These are phyloP conservation scores for Apium graveolens DNA, from an alignment of 129 eudicot species.

Conservation along the genomic window DNA sequence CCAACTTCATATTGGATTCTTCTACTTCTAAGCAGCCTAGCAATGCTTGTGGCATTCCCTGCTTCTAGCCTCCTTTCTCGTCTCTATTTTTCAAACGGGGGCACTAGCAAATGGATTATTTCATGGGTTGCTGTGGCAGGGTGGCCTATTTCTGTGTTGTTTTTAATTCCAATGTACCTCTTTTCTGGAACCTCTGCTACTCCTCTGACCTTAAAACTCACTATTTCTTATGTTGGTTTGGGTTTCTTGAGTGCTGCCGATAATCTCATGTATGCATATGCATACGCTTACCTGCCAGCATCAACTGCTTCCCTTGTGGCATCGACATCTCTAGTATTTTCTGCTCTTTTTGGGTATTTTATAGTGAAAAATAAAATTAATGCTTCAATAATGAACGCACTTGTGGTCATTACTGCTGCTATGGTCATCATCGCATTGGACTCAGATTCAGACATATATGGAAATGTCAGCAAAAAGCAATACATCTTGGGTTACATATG, in stretches of 20 bases:
- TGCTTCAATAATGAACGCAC: conserved; percentile 57
- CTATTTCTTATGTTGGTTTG: conserved; percentile 42
- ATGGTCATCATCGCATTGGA: conserved; percentile 84
- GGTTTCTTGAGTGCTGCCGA: conserved; percentile 88
- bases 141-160: conserved; percentile 62
- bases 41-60: conserved; percentile 84
- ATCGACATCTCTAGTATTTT: conserved; percentile 66
- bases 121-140: conserved; percentile 92
- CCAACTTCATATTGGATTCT: conserved; percentile 80
- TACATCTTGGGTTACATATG: conserved; percentile 64
- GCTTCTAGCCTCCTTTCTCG: conserved; percentile 93
- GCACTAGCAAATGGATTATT: conserved; percentile 86
- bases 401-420: conserved; percentile 73
- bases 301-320: conserved; percentile 87
- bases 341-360: conserved; percentile 68
- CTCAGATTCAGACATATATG: conserved; percentile 62
- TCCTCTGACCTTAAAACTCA: conserved; percentile 50
- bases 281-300: conserved; percentile 89
- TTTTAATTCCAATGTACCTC: conserved; percentile 64
- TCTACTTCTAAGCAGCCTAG: conserved; percentile 44
- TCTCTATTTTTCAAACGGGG: conserved; percentile 72
- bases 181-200: conserved; percentile 52
- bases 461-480: conserved; percentile 40
- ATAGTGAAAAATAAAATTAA: conserved; percentile 67
- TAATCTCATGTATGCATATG: conserved; percentile 84